Percentiles rank a stretch among this genome's conserved stretches.
These are phyloP conservation scores for Acanthamoeba castellanii DNA, from an alignment of 208 protist genomes.

Conservation along the genomic window DNA sequence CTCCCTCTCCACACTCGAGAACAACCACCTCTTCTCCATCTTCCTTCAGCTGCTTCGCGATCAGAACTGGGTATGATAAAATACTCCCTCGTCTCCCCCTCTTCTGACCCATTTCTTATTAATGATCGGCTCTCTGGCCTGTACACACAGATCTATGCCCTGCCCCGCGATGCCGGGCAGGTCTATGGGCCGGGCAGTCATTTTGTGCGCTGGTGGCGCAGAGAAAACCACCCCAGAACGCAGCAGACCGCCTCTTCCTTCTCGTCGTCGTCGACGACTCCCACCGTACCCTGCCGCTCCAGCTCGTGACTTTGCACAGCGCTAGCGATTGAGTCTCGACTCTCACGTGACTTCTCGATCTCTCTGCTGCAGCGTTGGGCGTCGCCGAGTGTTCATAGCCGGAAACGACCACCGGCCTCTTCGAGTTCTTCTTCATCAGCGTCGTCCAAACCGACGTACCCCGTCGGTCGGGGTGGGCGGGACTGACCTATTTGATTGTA, in stretches of 20 bases:
- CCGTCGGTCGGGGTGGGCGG: too few relatives aligned
- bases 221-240: background rate
- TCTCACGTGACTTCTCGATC: too few relatives aligned
- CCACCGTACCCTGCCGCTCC: background rate
- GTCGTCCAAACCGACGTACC: background rate
- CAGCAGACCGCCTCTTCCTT: background rate
- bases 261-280: background rate
- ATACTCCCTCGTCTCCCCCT: background rate
- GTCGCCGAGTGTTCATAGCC: background rate
- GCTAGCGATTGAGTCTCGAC: background rate
- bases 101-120: too few relatives aligned
- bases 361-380: background rate
- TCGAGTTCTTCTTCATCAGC: too few relatives aligned
- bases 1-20: constrained; percentile 57
- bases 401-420: background rate
- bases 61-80: constrained; percentile 46
- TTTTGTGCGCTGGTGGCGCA: constrained; percentile 49
- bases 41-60: constrained; percentile 54
- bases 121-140: background rate
- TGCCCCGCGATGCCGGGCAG: constrained; percentile 24
- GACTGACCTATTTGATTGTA: too few relatives aligned
- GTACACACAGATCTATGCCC: background rate
- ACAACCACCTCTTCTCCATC: constrained; percentile 70
- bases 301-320: too few relatives aligned
- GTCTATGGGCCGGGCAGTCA: constrained; percentile 19